Base-by-base conservation (phyloP, 2,329 filamentous ascomycete species). In the Trichophaea hybrida region DNA sequence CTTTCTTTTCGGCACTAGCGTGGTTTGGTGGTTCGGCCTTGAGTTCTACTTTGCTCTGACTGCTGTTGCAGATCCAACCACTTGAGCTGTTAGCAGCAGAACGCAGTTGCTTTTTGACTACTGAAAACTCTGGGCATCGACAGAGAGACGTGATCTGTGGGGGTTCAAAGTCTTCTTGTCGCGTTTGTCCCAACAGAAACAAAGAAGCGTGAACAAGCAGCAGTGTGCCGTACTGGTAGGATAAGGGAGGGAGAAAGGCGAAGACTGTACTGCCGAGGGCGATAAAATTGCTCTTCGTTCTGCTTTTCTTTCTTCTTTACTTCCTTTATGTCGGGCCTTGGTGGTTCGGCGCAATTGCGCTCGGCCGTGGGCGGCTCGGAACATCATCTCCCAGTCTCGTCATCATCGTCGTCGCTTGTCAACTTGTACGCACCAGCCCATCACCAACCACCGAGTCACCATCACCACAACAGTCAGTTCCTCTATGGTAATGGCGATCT, bases 401-500 rank as follows among this genome's bases (percentile, higher is more conserved):
- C 53, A 8, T 7, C 53, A 10, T 34, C 35, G 10, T 12, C 33
- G 12, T 10, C 50, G 17, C 34, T 53, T 24, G 5, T n/a, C 33
- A 32, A n/a, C 44, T 32, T 43, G 35, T 55, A 55, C 37, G 40
- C 34, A 17, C n/a, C 31, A 8, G 13, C n/a, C 15, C 13, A 46
- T 43, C 35, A 15, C 31, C 53, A 43, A 12, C 13, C 44, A 13
- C 35, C 13, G 13, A 12, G 44, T 44, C 53, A 55, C 15, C 53
- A 43, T 8, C 46, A 50, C 24, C 12, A 34, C 31, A 38, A 54
- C 51, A 8, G 24, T 17, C 53, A 55, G 38, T 55, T 55, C n/a
- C 13, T 55, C 37, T 55, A 55, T 15, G 50, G 10, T 12, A 55
- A 55, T 44, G 53, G 53, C 24, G 53, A 55, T 32, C 53, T 55